These are phyloP conservation scores for Licmophora abbreviata DNA, from an alignment of 108 stramenopile genomes.

Conservation along the genomic window DNA sequence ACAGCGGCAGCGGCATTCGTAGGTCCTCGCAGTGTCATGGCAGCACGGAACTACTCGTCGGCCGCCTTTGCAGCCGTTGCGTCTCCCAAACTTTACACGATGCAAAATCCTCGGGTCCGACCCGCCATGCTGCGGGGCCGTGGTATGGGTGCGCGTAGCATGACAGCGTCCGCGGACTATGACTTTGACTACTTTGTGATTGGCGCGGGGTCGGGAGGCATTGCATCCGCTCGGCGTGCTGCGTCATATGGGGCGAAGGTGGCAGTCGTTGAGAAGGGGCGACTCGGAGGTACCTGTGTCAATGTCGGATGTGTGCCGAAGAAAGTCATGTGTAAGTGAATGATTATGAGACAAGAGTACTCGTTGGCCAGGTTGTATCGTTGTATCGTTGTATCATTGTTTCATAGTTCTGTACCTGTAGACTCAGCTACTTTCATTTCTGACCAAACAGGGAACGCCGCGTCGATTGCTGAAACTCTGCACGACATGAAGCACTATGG, in stretches of 20 bases:
- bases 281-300: slow-evolving; percentile 95
- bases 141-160: too few species aligned
- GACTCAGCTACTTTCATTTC: too few species aligned
- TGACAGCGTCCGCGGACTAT: too few species aligned
- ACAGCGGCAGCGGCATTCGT: too few species aligned
- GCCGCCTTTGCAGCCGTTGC: slow-evolving; percentile 24
- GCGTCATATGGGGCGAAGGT: slow-evolving; percentile 82
- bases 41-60: slow-evolving; percentile 15
- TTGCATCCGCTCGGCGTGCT: slow-evolving; percentile 71
- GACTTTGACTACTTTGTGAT: slow-evolving; percentile 80
- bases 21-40: too few species aligned
- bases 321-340: slow-evolving; percentile 97
- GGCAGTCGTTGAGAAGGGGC: slow-evolving; percentile 60
- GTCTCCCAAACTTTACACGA: too few species aligned
- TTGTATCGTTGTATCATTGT: too few species aligned
- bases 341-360: too few species aligned
- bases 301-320: slow-evolving; percentile 99
- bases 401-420: too few species aligned
- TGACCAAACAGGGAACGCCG: slow-evolving; percentile 72
- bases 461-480: slow-evolving; percentile 69
- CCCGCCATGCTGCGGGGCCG: too few species aligned
- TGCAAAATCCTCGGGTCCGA: too few species aligned
- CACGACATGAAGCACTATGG: slow-evolving; percentile 57
- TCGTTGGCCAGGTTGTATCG: too few species aligned
- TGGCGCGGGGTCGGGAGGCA: slow-evolving; percentile 77